Evolutionary conservation across 805 yeast species (phyloP).

Genomic region (Ogataea henricii): DNA sequence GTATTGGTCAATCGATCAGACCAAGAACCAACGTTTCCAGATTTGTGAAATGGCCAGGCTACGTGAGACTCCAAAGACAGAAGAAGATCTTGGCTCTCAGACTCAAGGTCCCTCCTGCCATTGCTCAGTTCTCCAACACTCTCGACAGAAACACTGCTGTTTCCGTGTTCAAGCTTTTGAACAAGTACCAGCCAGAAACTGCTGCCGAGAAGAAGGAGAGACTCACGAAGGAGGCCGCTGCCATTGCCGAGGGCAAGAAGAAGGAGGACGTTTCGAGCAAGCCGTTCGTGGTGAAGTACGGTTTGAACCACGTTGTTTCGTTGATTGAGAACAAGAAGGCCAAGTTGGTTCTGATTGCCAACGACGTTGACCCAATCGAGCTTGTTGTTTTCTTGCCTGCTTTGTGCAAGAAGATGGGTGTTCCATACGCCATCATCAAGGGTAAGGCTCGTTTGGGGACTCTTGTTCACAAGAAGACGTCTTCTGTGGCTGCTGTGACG

Average conservation of each 20-base stretch:
- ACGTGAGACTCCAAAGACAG: slow-evolving; percentile 96
- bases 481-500: slow-evolving; percentile 93
- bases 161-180: slow-evolving; percentile 91
- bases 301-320: slow-evolving; percentile 97
- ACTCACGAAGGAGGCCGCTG: slow-evolving; percentile 96
- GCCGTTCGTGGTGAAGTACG: slow-evolving; percentile 94
- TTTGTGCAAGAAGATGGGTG: slow-evolving; percentile 97
- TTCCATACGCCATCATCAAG: slow-evolving; percentile 95
- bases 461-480: slow-evolving; percentile 92
- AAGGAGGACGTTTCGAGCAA: slow-evolving; percentile 93
- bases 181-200: slow-evolving; percentile 98
- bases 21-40: slow-evolving; percentile 93
- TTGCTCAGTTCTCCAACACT: slow-evolving; percentile 90
- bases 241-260: slow-evolving; percentile 95
- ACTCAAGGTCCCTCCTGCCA: slow-evolving; percentile 97
- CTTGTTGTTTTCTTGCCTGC: slow-evolving; percentile 95
- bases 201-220: slow-evolving; percentile 96
- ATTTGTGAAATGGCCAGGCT: slow-evolving; percentile 97
- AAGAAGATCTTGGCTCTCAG: slow-evolving; percentile 90
- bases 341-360: slow-evolving; percentile 90
- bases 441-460: slow-evolving; percentile 98
- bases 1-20: slow-evolving; percentile 92
- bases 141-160: slow-evolving; percentile 98
- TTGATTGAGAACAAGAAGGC: slow-evolving; percentile 97
- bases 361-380: slow-evolving; percentile 98